phyloP scores from a whole-genome alignment of 495 filamentous ascomycete genomes.

The Darksidea phi region DNA sequence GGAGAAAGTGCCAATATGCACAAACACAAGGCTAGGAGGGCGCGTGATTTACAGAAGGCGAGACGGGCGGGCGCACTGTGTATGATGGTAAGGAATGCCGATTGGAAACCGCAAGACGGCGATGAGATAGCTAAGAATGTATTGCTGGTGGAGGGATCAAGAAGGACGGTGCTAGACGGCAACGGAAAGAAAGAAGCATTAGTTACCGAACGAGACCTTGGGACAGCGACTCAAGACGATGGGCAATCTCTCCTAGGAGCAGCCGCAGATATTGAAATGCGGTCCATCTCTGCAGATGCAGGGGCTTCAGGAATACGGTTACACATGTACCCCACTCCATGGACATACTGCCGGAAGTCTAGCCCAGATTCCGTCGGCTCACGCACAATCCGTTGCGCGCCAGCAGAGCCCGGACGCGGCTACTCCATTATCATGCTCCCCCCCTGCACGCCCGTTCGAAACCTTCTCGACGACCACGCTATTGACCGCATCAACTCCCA shows the following conservation, averaged over 20 bases:
- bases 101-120: background rate
- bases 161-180: background rate
- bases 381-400: slow-evolving; percentile 8
- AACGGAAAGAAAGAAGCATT: background rate
- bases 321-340: slow-evolving; percentile 7
- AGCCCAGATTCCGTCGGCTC: slow-evolving; percentile 13
- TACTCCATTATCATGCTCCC: slow-evolving; percentile 8
- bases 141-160: background rate
- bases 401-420: background rate
- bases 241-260: background rate
- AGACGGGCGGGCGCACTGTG: background rate
- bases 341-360: slow-evolving; percentile 15
- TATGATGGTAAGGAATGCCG: background rate
- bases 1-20: background rate
- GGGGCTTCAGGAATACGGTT: background rate
- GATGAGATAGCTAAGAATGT: background rate
- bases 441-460: slow-evolving; percentile 1
- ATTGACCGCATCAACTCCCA: slow-evolving; percentile 3
- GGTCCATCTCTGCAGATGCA: background rate
- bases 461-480: background rate
- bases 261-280: slow-evolving; percentile 8
- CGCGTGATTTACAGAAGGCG: background rate
- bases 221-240: background rate
- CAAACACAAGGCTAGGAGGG: slow-evolving; percentile 1
- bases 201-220: background rate